Conservation (phyloP, 768 basidiomycete species). For the Russula olivacea region DNA sequence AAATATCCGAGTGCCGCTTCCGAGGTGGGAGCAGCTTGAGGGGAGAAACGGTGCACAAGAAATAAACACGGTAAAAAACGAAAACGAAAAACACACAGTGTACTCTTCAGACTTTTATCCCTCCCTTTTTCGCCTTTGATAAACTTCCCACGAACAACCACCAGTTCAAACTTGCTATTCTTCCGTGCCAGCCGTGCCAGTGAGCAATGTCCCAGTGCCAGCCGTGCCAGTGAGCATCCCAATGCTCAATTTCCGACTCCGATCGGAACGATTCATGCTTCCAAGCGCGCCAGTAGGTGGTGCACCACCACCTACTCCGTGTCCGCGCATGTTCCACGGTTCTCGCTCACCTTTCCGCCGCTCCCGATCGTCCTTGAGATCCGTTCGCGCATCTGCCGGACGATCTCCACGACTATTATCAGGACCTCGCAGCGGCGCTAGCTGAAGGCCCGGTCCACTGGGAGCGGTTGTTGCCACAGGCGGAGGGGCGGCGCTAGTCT, state of each 20-base stretch:
- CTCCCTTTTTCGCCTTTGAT: background rate
- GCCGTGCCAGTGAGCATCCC: no score
- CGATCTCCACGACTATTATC: slow-evolving; percentile 11
- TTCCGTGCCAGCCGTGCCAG: slow-evolving; percentile 6
- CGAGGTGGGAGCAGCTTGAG: background rate
- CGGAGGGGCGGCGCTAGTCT: background rate
- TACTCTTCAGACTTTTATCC: background rate
- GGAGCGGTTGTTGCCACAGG: background rate
- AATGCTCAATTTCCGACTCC: slow-evolving; percentile 17
- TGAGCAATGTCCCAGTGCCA: no score
- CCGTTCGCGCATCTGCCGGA: slow-evolving; percentile 10
- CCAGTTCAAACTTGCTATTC: background rate
- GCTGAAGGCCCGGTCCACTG: slow-evolving; percentile 12
- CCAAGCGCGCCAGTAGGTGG: background rate
- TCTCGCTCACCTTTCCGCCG: slow-evolving; percentile 17
- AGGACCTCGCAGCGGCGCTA: slow-evolving; percentile 17
- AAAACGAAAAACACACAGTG: background rate
- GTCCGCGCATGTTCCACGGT: slow-evolving; percentile 3
- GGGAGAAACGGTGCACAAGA: background rate
- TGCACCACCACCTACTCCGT: background rate
- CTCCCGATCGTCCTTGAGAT: slow-evolving; percentile 20
- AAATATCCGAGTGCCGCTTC: background rate
- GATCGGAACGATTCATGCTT: background rate
- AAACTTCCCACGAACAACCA: background rate
- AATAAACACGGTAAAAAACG: background rate